Percentiles rank a stretch among this genome's conserved stretches.
These are phyloP conservation scores for Claviceps humidiphila DNA, from an alignment of 2,329 filamentous ascomycete species.

Conservation along the genomic window DNA sequence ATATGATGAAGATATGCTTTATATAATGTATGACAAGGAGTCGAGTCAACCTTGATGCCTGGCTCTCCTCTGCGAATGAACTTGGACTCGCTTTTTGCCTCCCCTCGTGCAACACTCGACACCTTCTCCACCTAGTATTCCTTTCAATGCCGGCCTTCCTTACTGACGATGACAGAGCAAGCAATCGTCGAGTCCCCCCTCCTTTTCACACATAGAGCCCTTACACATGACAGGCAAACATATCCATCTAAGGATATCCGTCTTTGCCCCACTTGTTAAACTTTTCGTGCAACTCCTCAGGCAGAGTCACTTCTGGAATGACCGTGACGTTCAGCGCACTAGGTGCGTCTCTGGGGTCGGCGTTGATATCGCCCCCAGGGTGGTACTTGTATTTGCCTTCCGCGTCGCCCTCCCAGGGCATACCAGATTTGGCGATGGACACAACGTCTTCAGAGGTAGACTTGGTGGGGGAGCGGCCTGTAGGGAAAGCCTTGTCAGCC, in stretches of 20 bases:
- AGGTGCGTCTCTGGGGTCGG: slow-evolving; percentile 74
- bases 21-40: too few species aligned
- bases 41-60: too few species aligned
- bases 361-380: slow-evolving; percentile 69
- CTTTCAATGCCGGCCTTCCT: too few species aligned
- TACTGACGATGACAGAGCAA: too few species aligned
- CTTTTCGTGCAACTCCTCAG: slow-evolving; percentile 86
- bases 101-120: too few species aligned
- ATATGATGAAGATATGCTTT: too few species aligned
- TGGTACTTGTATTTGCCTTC: slow-evolving; percentile 64
- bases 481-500: neutral
- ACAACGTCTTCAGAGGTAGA: slow-evolving; percentile 71
- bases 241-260: slow-evolving; percentile 49
- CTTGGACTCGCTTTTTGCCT: too few species aligned
- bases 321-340: slow-evolving; percentile 92
- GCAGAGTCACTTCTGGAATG: slow-evolving; percentile 83
- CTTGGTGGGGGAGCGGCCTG: slow-evolving; percentile 72
- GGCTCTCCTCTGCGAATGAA: too few species aligned
- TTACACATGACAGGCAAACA: neutral
- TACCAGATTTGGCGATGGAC: slow-evolving; percentile 59
- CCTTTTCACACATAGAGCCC: too few species aligned
- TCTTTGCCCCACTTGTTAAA: slow-evolving; percentile 99
- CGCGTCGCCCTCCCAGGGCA: slow-evolving; percentile 77
- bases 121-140: too few species aligned
- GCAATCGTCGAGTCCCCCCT: too few species aligned